A percentile compares a stretch with the other conserved stretches of the same genome.
phyloP scores from a whole-genome alignment of 2,329 filamentous ascomycete species.

The Xylariaceae sp. region DNA sequence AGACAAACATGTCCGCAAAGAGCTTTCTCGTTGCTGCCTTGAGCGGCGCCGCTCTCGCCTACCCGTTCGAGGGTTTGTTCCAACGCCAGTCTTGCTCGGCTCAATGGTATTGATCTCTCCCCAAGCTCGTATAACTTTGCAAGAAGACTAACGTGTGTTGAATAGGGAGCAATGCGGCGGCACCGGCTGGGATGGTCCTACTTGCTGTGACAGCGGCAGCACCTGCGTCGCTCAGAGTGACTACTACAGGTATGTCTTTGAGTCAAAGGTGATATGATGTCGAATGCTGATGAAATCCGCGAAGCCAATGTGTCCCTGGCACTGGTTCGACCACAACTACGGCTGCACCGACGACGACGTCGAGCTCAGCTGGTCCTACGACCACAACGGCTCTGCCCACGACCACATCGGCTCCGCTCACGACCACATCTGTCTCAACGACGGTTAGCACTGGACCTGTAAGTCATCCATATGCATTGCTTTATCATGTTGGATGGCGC shows the following conservation, averaged over 20 bases:
- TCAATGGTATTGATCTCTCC: constrained; percentile 10
- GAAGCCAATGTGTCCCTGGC: constrained; percentile 21
- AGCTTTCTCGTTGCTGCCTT: constrained; percentile 33
- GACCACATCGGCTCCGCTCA: too few species aligned
- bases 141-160: constrained; percentile 10
- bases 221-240: constrained; percentile 30
- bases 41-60: constrained; percentile 36
- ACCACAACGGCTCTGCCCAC: constrained; percentile 11
- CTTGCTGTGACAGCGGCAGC: constrained; percentile 39
- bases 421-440: too few species aligned
- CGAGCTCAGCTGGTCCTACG: constrained; percentile 19
- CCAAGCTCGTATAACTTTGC: not conserved
- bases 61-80: constrained; percentile 33
- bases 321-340: constrained; percentile 15
- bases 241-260: constrained; percentile 21
- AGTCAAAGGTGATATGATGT: not conserved
- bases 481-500: not conserved
- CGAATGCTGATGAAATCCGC: not conserved
- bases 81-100: constrained; percentile 34
- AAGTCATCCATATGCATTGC: not conserved
- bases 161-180: constrained; percentile 40
- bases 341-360: constrained; percentile 6
- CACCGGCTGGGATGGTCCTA: constrained; percentile 39
- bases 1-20: constrained; percentile 26
- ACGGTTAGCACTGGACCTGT: not conserved